These are phyloP conservation scores for Aspergillus sp. DNA, from an alignment of 2,329 filamentous ascomycete genomes.

Conservation along the genomic window DNA sequence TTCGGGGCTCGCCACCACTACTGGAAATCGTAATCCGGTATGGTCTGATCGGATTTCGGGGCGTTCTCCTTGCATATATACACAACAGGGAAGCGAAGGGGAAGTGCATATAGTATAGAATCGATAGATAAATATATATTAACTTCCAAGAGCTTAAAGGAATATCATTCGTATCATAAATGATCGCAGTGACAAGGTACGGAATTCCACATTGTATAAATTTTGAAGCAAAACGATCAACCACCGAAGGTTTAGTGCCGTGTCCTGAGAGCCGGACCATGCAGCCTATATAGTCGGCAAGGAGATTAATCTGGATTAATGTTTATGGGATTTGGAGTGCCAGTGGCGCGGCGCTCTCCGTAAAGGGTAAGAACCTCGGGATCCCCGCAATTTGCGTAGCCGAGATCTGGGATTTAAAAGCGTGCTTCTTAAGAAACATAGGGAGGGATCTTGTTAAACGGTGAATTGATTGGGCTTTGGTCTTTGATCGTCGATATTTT, in stretches of 20 bases:
- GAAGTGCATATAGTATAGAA: not conserved
- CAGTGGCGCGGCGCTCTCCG: not conserved
- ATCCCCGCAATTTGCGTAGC: slow-evolving; percentile 10
- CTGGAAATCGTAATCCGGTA: not conserved
- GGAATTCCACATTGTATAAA: too few species aligned
- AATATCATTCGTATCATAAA: not conserved
- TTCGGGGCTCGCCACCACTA: not conserved
- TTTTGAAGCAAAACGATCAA: too few species aligned
- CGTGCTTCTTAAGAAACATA: too few species aligned
- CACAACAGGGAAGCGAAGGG: not conserved
- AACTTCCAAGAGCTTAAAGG: not conserved
- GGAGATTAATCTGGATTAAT: too few species aligned
- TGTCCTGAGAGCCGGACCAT: too few species aligned
- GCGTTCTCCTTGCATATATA: not conserved
- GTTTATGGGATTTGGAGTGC: too few species aligned
- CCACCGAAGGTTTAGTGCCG: too few species aligned
- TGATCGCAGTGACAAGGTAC: not conserved
- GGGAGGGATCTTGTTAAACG: too few species aligned
- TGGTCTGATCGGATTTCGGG: not conserved
- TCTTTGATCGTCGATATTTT: not conserved
- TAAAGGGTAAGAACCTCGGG: slow-evolving; percentile 11
- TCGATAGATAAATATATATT: not conserved
- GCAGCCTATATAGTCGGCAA: too few species aligned
- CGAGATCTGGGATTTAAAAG: not conserved
- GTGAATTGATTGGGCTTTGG: too few species aligned